A percentile compares a stretch with the other conserved stretches of the same genome.
Evolutionary conservation across 2,329 filamentous ascomycete genomes (phyloP).

Genomic region (Remersonia thermophila): DNA sequence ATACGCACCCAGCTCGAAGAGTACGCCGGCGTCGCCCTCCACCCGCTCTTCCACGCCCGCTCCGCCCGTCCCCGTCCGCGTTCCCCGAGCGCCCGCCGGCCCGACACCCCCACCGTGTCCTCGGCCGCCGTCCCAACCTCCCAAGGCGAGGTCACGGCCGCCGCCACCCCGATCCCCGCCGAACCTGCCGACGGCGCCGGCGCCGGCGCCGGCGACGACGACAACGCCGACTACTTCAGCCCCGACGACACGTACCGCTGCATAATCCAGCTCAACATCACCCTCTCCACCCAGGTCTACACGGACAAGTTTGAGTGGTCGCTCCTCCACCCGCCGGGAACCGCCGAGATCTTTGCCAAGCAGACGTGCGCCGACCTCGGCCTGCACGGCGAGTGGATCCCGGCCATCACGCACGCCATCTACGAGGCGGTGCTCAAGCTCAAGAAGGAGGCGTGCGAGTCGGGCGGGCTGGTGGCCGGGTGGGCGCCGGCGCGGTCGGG

Average conservation of each 20-base stretch:
- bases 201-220: not conserved
- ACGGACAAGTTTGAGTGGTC: constrained; percentile 99
- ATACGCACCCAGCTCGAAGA: constrained; percentile 93
- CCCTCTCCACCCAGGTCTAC: constrained; percentile 81
- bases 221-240: constrained; percentile 57
- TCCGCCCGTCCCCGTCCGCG: constrained; percentile 22
- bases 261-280: constrained; percentile 81
- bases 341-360: constrained; percentile 84
- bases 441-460: constrained; percentile 94
- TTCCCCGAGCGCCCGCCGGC: constrained; percentile 20
- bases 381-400: constrained; percentile 82
- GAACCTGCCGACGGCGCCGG: constrained; percentile 25
- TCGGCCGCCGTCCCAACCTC: constrained; percentile 13
- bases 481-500: constrained; percentile 32
- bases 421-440: constrained; percentile 86
- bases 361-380: constrained; percentile 88
- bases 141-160: constrained; percentile 48
- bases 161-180: constrained; percentile 49
- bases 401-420: constrained; percentile 88
- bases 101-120: constrained; percentile 13
- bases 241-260: constrained; percentile 93
- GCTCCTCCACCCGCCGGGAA: constrained; percentile 77
- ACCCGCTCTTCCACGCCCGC: constrained; percentile 73
- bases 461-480: constrained; percentile 69
- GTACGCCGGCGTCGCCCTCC: constrained; percentile 85